phyloP scores from a whole-genome alignment of 805 yeast genomes.

The Metschnikowia hibisci region DNA sequence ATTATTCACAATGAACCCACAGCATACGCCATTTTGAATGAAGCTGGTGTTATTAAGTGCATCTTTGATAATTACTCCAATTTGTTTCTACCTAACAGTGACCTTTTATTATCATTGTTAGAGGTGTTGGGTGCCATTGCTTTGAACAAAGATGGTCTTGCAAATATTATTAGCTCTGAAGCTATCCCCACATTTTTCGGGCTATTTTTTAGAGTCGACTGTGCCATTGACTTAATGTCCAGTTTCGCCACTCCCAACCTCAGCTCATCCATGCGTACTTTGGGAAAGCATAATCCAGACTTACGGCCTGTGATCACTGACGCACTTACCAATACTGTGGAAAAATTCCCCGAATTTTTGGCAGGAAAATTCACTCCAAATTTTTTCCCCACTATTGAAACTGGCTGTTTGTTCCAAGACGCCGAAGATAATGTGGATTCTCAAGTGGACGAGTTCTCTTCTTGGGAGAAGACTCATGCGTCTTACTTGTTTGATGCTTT shows the following conservation, averaged over 20 bases:
- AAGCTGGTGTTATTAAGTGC: constrained; percentile 66
- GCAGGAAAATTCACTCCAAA: constrained; percentile 33
- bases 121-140: constrained; percentile 81
- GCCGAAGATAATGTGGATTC: constrained; percentile 8
- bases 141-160: constrained; percentile 68
- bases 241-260: constrained; percentile 49
- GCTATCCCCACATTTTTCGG: constrained; percentile 44
- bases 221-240: constrained; percentile 50
- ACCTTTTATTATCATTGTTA: constrained; percentile 50
- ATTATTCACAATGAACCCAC: constrained; percentile 91
- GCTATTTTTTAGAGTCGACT: constrained; percentile 45
- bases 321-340: constrained; percentile 45
- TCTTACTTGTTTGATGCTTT: not conserved
- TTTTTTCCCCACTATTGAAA: constrained; percentile 40
- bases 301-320: constrained; percentile 56
- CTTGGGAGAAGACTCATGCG: not conserved
- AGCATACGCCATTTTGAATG: constrained; percentile 73
- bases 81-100: constrained; percentile 56
- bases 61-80: constrained; percentile 55
- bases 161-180: constrained; percentile 43
- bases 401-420: constrained; percentile 38
- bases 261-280: constrained; percentile 72
- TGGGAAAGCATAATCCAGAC: constrained; percentile 78
- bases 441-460: not conserved
- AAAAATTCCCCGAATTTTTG: constrained; percentile 39